Evolutionary conservation across 345 rosid species (phyloP), one percentile per base, ranked within the genome.

Genomic region (Bruguiera sexangula): DNA sequence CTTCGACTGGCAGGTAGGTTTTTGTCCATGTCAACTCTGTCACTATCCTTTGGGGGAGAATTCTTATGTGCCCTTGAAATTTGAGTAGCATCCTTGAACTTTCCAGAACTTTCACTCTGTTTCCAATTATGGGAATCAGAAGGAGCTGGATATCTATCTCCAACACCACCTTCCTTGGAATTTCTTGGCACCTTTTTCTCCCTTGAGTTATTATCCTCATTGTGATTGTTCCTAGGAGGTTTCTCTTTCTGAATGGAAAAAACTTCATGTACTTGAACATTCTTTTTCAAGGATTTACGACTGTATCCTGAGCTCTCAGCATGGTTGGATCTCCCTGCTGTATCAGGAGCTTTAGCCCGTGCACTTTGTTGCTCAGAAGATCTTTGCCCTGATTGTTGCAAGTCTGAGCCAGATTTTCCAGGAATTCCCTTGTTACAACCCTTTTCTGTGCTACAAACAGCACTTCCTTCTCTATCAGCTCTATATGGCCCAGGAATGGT

Each of bases 141-240:
- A 26, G 87, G 75, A 34, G 84, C 67, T 39, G 82, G 78, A 76
- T 71, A 78, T 77, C 82, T 85, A 54, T 79, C 81, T 56, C 86
- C 88, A 71, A 83, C 60, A 68, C 82, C 83, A 73, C 82, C 84
- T 80, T 83, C 97, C 80, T 79, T 88, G 22, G 59, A 71, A 69
- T 83, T 83, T 82, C 84, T 92, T 20, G 71, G 66, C 62, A 72
- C 68, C 79, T 76, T 87, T 73, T 79, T 91, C 67, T 82, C 83
- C 78, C 72, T 84, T 9, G 53, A 48, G 70, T 76, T 71, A 60
- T 53, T 68, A 71, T 81, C 85, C 74, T 86, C 95, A 75, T 77
- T 83, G 72, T 79, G 85, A 78, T 57, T 46, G 63, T 90, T 93
- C 68, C 78, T 79, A 70, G 75, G 74, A 69, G 76, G 71, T 70